Conservation (phyloP, 208 protist species). For the Leishmania gerbilli region DNA sequence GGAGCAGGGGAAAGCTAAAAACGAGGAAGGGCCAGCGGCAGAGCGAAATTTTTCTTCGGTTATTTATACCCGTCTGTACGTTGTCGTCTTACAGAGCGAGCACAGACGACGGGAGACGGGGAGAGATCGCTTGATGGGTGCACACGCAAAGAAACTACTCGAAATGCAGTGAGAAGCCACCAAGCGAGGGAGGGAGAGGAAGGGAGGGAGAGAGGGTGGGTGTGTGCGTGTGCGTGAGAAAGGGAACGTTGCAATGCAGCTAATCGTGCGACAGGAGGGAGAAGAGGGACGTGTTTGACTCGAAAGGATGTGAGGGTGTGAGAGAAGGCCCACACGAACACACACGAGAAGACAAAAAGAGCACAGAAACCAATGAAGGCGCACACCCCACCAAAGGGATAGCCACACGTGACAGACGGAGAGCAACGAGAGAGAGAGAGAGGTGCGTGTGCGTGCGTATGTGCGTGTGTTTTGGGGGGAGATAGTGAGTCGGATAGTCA, state of each 20-base stretch:
- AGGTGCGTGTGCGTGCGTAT: background rate
- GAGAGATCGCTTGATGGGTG: background rate
- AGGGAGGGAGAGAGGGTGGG: background rate
- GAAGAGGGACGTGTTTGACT: background rate
- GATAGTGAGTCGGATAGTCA: background rate
- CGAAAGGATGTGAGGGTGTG: too few species aligned
- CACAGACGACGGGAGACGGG: background rate
- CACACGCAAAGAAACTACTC: background rate
- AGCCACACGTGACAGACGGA: background rate
- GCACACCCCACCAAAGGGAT: background rate
- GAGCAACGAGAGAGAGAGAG: background rate
- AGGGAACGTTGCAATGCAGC: background rate
- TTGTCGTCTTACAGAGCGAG: background rate
- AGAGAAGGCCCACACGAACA: background rate
- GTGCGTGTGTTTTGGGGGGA: background rate
- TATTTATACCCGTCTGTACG: background rate
- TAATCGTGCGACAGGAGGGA: background rate
- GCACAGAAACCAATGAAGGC: background rate
- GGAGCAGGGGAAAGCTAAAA: background rate
- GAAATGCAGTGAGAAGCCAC: background rate
- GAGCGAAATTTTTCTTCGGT: too few species aligned
- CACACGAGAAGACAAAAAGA: background rate
- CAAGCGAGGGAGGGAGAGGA: background rate
- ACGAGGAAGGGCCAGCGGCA: too few species aligned
- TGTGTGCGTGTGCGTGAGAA: background rate